A percentile compares a stretch with the other conserved stretches of the same genome.
Evolutionary conservation across 768 basidiomycete species (phyloP).

Genomic region (Vishniacozyma victoriae): DNA sequence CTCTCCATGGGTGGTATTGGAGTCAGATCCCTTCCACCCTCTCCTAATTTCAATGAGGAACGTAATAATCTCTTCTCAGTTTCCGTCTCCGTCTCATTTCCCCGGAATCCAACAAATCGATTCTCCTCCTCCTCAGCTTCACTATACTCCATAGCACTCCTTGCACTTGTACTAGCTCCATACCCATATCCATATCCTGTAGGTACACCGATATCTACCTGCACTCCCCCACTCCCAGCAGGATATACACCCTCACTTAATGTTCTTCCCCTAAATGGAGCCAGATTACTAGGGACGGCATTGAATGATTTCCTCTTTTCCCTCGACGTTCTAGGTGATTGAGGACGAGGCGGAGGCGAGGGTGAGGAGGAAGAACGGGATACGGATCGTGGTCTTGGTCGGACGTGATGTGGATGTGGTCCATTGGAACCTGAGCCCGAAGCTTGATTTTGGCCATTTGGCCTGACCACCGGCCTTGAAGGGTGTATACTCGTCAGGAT

Average conservation of each 20-base stretch:
- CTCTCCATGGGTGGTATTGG: conserved; percentile 14
- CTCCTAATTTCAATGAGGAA: background rate
- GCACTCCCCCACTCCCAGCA: background rate
- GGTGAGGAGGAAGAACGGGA: conserved; percentile 40
- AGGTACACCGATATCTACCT: background rate
- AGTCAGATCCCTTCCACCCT: background rate
- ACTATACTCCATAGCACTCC: too few species aligned
- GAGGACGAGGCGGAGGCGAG: conserved; percentile 27
- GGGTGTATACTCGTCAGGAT: too few species aligned
- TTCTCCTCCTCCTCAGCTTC: too few species aligned
- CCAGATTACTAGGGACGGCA: too few species aligned
- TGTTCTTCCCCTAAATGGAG: background rate
- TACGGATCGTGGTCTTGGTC: conserved; percentile 16
- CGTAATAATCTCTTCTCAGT: too few species aligned
- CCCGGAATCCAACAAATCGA: too few species aligned
- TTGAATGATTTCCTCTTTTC: too few species aligned
- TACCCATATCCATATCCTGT: background rate
- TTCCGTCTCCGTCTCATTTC: too few species aligned
- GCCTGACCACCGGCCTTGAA: too few species aligned
- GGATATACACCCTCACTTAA: background rate
- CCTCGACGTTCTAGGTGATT: too few species aligned
- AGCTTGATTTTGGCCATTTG: too few species aligned
- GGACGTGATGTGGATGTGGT: conserved; percentile 8
- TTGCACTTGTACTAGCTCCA: background rate
- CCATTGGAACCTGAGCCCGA: too few species aligned